A percentile compares a stretch with the other conserved stretches of the same genome.
Conservation (phyloP, 192 early-diverging fungal species). For the Mortierella antarctica region DNA sequence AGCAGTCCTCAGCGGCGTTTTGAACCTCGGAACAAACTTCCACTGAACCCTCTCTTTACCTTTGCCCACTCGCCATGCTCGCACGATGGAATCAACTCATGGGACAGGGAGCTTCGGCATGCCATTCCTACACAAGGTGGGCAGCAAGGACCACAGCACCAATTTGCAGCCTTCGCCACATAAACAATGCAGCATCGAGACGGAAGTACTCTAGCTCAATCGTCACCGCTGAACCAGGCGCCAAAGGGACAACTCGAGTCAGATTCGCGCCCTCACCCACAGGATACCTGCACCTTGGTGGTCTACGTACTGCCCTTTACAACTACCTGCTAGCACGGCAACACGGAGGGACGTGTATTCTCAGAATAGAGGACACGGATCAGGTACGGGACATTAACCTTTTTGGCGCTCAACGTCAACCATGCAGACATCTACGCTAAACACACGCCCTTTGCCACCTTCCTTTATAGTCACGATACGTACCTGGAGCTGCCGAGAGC, state of each 20-base stretch:
- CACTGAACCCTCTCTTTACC: neutral
- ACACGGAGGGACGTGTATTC: constrained; percentile 77
- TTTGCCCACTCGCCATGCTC: constrained; percentile 19
- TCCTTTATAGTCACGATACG: constrained; percentile 66
- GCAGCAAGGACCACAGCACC: neutral
- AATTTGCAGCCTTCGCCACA: too few species aligned
- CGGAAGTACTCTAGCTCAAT: neutral
- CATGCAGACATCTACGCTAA: neutral
- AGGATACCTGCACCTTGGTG: constrained; percentile 92
- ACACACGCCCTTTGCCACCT: too few species aligned
- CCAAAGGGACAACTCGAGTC: constrained; percentile 64
- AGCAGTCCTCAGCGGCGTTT: too few species aligned
- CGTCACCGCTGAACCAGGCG: neutral
- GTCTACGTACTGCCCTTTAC: constrained; percentile 91
- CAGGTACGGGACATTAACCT: constrained; percentile 50
- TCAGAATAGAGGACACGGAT: constrained; percentile 97
- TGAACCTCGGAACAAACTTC: too few species aligned
- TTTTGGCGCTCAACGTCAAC: neutral
- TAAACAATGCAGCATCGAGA: too few species aligned
- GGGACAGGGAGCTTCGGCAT: neutral
- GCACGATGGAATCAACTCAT: constrained; percentile 22
- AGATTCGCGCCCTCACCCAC: constrained; percentile 96
- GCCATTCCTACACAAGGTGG: neutral
- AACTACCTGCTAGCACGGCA: constrained; percentile 88
- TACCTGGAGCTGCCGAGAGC: constrained; percentile 77